Base-by-base conservation (phyloP, 169 alveolate genomes). In the Prorocentrum cordatum region DNA sequence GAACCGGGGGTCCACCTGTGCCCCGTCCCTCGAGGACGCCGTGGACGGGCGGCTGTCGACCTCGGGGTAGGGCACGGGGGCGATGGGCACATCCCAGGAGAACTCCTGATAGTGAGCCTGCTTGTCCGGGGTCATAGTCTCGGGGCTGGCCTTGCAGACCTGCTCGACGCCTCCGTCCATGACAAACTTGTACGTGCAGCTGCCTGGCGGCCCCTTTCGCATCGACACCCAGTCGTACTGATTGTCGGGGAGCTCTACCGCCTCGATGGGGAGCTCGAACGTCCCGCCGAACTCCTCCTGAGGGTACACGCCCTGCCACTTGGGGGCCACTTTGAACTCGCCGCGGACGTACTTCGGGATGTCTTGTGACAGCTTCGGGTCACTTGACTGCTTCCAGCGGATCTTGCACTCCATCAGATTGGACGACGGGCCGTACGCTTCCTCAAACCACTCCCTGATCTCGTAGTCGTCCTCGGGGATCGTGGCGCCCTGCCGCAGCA, bases 1-100 rank as follows among this genome's bases (percentile, higher is more conserved):
- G 35, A 84, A 84, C 22, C 92, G 38, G 26, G 92, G 92, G 58
- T 84, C 92, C 10, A 84, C 92, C 73, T 80, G 89, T 16, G 79
- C 89, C 6, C 89, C 89, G 39, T 80, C 89, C 33, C 75, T 38
- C 58, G 89, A 83, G 2, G 92, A 83, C 18, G 92, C 92, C 6
- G 92, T 83, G 31, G 83, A 66, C 0, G 92, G 92, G 12, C 92
- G 47, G 62, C 83, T 66, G 64, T 83, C 92, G 22, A 67, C 45
- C 29, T 83, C 92, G 26, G 92, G 92, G 39, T 64, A 64, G 3
- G 92, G 92, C 62, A 67, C 92, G 5, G 92, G 83, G 18, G 92
- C 92, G 7, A 83, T 83, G 2, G 92, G 83, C 79, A 80, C 75
- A 58, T 72, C 83, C 42, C 66, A 31, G 39, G 38, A 61, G 18